These are phyloP conservation scores for Solanum appendiculatum DNA, from an alignment of 257 asterid genomes.

Conservation along the genomic window DNA sequence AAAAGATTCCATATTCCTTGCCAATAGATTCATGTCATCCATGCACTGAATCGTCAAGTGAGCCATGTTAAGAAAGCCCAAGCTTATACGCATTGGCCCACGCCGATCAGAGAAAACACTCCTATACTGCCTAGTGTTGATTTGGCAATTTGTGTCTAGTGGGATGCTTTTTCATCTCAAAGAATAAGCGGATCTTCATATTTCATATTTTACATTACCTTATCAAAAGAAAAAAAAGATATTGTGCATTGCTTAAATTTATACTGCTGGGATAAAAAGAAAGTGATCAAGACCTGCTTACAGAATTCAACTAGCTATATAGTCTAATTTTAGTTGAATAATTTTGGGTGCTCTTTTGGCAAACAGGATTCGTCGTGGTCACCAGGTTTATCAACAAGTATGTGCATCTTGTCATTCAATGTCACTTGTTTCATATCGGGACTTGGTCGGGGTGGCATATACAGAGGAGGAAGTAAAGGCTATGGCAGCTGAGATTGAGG, in stretches of 20 bases:
- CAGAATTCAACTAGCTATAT: not conserved
- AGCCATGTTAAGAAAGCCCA: not conserved
- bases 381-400: conserved; percentile 69
- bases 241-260: not conserved
- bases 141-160: too few species aligned
- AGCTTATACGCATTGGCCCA: not conserved
- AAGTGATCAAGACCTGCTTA: not conserved
- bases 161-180: not conserved
- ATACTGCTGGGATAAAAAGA: not conserved
- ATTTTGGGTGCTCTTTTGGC: not conserved
- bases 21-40: not conserved
- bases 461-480: conserved; percentile 93
- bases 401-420: conserved; percentile 84
- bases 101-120: not conserved
- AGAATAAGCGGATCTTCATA: not conserved
- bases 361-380: conserved; percentile 68
- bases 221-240: not conserved
- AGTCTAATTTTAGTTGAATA: conserved; percentile 7
- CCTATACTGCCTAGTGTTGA: too few species aligned
- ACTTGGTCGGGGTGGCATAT: conserved; percentile 81
- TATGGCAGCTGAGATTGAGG: conserved; percentile 95
- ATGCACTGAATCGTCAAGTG: not conserved
- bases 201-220: not conserved
- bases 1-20: not conserved
- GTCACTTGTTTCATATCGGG: conserved; percentile 66